Percentiles rank a stretch among this genome's conserved stretches.
These are phyloP conservation scores for Boletus bicolor DNA, from an alignment of 768 basidiomycete genomes.

Conservation along the genomic window DNA sequence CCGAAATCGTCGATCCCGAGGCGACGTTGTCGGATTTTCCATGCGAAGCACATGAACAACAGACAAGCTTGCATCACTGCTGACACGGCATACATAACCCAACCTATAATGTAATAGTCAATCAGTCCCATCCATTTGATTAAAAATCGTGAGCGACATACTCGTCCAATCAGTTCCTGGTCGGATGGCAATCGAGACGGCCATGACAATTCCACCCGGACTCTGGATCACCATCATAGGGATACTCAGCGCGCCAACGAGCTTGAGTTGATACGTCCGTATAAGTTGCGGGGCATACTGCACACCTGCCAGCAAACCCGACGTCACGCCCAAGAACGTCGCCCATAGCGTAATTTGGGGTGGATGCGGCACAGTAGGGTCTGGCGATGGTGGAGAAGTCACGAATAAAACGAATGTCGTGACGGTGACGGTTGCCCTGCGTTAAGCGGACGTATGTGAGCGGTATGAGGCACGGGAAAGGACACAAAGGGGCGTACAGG, in stretches of 20 bases:
- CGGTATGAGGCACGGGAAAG: background rate
- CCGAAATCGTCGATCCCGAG: constrained; percentile 91
- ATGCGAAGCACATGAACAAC: constrained; percentile 80
- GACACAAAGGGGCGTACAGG: constrained; percentile 50
- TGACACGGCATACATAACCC: constrained; percentile 78
- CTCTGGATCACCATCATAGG: constrained; percentile 96
- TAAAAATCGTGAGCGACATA: constrained; percentile 29
- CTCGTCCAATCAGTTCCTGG: constrained; percentile 87
- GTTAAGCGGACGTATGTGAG: background rate
- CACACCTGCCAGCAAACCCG: constrained; percentile 70
- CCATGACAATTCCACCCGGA: constrained; percentile 87
- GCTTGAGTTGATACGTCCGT: constrained; percentile 70
- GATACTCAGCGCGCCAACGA: constrained; percentile 91
- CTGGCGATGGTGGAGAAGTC: constrained; percentile 39
- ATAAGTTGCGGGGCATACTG: constrained; percentile 89
- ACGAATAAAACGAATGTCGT: constrained; percentile 62
- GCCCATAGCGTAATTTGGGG: constrained; percentile 62
- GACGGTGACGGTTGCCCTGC: constrained; percentile 44
- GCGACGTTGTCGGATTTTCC: constrained; percentile 74
- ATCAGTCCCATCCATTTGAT: background rate
- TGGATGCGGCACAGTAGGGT: constrained; percentile 34
- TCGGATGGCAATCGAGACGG: constrained; percentile 71
- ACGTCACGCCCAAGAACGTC: constrained; percentile 80
- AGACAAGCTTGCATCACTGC: constrained; percentile 82
- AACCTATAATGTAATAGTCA: constrained; percentile 42